Conservation (phyloP, 495 filamentous ascomycete genomes). For the Penicillium desertorum region DNA sequence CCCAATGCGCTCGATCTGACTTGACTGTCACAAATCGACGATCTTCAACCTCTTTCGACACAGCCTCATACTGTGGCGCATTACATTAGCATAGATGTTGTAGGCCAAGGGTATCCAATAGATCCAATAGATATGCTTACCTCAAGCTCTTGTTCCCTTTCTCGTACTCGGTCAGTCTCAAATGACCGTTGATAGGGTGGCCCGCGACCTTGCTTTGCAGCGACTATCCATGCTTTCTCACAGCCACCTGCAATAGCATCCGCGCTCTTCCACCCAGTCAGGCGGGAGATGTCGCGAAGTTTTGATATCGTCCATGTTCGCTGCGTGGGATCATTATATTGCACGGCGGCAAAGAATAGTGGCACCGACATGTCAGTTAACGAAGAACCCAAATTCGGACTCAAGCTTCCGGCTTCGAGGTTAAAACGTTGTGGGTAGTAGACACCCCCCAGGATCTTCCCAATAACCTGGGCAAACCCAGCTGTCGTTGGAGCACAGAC, state of each 20-base stretch:
- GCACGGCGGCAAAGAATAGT: constrained; percentile 81
- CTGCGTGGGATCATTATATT: constrained; percentile 72
- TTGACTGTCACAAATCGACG: constrained; percentile 51
- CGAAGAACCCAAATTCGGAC: constrained; percentile 75
- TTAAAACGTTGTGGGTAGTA: constrained; percentile 61
- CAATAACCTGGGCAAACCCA: constrained; percentile 68
- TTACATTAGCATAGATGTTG: constrained; percentile 8
- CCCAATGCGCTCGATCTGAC: constrained; percentile 50
- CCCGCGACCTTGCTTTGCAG: constrained; percentile 67
- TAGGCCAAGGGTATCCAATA: background rate
- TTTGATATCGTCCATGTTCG: constrained; percentile 73
- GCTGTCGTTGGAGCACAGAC: constrained; percentile 69
- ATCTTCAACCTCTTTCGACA: constrained; percentile 43
- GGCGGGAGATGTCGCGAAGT: constrained; percentile 68
- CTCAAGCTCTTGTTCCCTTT: constrained; percentile 8
- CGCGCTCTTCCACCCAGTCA: constrained; percentile 86
- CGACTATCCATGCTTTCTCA: constrained; percentile 76
- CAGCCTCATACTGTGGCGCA: constrained; percentile 18
- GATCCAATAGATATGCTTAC: constrained; percentile 16
- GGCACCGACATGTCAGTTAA: constrained; percentile 77
- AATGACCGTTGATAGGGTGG: constrained; percentile 64
- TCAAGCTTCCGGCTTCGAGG: constrained; percentile 57
- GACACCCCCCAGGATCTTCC: constrained; percentile 77
- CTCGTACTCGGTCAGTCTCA: constrained; percentile 24
- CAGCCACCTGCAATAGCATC: constrained; percentile 77